These are phyloP conservation scores for Ophiocordyceps polyrhachis-furcata DNA, from an alignment of 2,329 filamentous ascomycete genomes.

Conservation along the genomic window DNA sequence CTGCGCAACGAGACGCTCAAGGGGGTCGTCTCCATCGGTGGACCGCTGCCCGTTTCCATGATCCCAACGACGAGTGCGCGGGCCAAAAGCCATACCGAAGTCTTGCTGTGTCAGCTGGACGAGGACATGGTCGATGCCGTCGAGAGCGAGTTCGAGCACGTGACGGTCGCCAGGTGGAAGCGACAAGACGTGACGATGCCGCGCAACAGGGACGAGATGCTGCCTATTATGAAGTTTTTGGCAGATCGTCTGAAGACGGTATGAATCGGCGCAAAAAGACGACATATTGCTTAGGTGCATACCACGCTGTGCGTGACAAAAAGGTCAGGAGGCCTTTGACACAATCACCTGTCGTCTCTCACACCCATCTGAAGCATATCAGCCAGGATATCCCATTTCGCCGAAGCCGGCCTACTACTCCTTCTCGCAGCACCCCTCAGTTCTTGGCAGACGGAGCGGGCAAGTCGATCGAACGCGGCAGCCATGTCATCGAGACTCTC, in stretches of 20 bases:
- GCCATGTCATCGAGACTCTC: constrained; percentile 37
- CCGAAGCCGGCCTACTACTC: constrained; percentile 37
- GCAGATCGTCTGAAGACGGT: constrained; percentile 36
- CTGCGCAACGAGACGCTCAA: constrained; percentile 22
- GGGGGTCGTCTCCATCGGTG: constrained; percentile 46
- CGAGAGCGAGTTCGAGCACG: constrained; percentile 45
- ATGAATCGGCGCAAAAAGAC: constrained; percentile 1
- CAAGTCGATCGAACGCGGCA: constrained; percentile 41
- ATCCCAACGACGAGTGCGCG: constrained; percentile 23
- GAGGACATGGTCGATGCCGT: constrained; percentile 44
- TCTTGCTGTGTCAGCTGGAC: constrained; percentile 42
- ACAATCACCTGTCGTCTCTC: constrained; percentile 6
- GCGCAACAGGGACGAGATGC: constrained; percentile 63
- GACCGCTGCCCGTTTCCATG: constrained; percentile 33
- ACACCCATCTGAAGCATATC: constrained; percentile 50
- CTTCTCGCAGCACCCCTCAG: constrained; percentile 58
- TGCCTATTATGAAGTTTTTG: constrained; percentile 76
- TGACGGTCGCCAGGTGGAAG: constrained; percentile 51
- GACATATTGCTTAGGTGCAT: too few relatives aligned
- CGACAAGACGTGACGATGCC: constrained; percentile 66
- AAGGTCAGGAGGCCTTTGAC: background rate
- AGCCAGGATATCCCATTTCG: constrained; percentile 63
- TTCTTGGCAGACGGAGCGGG: constrained; percentile 54
- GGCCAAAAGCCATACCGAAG: constrained; percentile 41
- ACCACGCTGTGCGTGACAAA: background rate